Evolutionary conservation across 2,329 filamentous ascomycete species (phyloP).

Genomic region (Xylaria sp.): DNA sequence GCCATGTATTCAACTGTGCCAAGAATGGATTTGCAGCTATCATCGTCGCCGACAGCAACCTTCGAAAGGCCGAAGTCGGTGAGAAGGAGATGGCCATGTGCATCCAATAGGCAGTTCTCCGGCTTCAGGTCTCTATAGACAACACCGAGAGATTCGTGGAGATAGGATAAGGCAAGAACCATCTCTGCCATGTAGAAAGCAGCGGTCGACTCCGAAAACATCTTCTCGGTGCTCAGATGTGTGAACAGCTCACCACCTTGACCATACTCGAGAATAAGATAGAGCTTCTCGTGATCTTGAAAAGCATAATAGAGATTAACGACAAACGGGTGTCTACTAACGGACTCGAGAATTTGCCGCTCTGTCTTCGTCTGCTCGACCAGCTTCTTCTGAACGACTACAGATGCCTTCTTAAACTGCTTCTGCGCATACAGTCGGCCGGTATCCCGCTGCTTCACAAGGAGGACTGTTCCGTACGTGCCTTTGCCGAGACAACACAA

Average conservation of each 20-base stretch:
- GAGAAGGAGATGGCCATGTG: conserved; percentile 88
- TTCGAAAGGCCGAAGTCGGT: conserved; percentile 98
- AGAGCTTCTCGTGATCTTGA: conserved; percentile 96
- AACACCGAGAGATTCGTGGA: conserved; percentile 90
- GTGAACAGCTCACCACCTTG: conserved; percentile 96
- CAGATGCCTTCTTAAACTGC: conserved; percentile 95
- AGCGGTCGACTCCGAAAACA: conserved; percentile 88
- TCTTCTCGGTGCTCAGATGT: conserved; percentile 90
- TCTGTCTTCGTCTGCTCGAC: conserved; percentile 98
- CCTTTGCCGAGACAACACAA: conserved; percentile 94
- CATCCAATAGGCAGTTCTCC: conserved; percentile 93
- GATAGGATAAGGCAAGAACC: conserved; percentile 89
- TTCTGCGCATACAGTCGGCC: conserved; percentile 96
- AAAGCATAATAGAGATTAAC: conserved; percentile 99
- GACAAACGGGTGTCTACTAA: conserved; percentile 96
- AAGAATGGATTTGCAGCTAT: conserved; percentile 83
- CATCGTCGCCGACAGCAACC: conserved; percentile 76
- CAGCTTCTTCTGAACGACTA: conserved; percentile 93
- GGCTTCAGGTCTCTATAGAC: conserved; percentile 98
- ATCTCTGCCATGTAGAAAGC: conserved; percentile 99
- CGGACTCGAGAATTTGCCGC: conserved; percentile 89
- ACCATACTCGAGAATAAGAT: conserved; percentile 96
- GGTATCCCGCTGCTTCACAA: conserved; percentile 88
- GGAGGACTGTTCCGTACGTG: conserved; percentile 90
- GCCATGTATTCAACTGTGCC: conserved; percentile 99